A percentile compares a stretch with the other conserved stretches of the same genome.
These are phyloP conservation scores for Gossypium trilobum DNA, from an alignment of 441 rosid species.

Conservation along the genomic window DNA sequence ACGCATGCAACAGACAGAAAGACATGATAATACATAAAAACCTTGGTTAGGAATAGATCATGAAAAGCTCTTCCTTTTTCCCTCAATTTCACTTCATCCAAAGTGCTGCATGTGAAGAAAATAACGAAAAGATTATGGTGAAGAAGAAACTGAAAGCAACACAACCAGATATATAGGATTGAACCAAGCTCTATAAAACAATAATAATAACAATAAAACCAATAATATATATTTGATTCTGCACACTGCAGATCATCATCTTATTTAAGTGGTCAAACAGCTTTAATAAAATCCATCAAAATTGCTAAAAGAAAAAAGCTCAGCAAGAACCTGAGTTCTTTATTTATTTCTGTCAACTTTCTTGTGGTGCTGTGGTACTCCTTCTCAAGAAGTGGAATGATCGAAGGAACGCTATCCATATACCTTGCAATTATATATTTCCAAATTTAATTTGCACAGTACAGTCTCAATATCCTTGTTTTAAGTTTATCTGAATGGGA, in stretches of 20 bases:
- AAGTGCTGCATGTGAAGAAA: conserved; percentile 44
- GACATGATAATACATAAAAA: conserved; percentile 18
- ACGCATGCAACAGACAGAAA: conserved; percentile 1
- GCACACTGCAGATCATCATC: background rate
- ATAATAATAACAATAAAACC: background rate
- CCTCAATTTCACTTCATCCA: conserved; percentile 85
- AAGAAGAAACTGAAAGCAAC: background rate
- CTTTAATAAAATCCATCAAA: conserved; percentile 1
- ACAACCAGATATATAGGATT: background rate
- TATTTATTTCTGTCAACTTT: conserved; percentile 63
- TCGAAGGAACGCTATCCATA: conserved; percentile 77
- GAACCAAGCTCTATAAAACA: background rate
- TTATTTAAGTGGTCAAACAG: background rate
- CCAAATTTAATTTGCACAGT: conserved; percentile 11
- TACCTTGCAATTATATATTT: conserved; percentile 44
- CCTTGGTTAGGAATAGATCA: conserved; percentile 89
- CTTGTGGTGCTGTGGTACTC: conserved; percentile 58
- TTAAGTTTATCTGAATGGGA: conserved; percentile 2
- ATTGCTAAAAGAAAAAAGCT: conserved; percentile 1
- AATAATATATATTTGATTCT: background rate
- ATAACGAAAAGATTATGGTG: background rate
- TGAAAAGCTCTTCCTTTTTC: conserved; percentile 85
- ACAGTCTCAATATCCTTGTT: background rate
- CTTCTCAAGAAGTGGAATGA: conserved; percentile 88
- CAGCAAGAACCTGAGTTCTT: conserved; percentile 63